Conservation (phyloP, 805 yeast genomes). For the Wickerhamiella alocasiicola region DNA sequence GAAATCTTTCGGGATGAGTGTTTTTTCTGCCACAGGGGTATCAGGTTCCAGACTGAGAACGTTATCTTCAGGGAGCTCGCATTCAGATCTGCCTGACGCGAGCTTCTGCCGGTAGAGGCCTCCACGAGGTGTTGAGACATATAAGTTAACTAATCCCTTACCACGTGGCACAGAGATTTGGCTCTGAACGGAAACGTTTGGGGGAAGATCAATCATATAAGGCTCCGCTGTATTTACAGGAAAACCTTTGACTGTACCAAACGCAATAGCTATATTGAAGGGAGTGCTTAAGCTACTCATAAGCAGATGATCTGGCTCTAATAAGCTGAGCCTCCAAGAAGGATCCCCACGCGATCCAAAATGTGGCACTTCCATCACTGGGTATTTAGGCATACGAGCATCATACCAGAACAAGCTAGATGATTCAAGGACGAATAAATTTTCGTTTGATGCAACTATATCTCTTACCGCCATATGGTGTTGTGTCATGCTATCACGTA, state of each 20-base stretch:
- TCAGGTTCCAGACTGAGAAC: too few species aligned
- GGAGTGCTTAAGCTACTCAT: constrained; percentile 18
- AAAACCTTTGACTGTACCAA: constrained; percentile 26
- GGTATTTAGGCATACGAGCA: constrained; percentile 27
- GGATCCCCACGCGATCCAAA: constrained; percentile 40
- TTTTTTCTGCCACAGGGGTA: too few species aligned
- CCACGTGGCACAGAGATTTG: constrained; percentile 11
- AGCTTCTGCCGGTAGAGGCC: constrained; percentile 19
- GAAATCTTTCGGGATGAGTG: too few species aligned
- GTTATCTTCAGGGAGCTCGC: background rate
- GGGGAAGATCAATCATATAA: constrained; percentile 17
- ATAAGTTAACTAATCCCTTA: constrained; percentile 7
- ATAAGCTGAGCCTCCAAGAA: constrained; percentile 2
- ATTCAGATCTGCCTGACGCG: background rate
- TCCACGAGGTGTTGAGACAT: constrained; percentile 15
- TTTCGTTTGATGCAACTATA: constrained; percentile 20
- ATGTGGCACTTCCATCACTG: constrained; percentile 65
- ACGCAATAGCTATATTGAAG: constrained; percentile 27
- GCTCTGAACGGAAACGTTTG: constrained; percentile 18
- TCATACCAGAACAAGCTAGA: constrained; percentile 48
- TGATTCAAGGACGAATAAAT: constrained; percentile 48
- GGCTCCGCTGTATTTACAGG: constrained; percentile 28
- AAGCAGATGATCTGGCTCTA: background rate
- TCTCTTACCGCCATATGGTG: constrained; percentile 2
- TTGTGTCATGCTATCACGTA: background rate